These are phyloP conservation scores for Pleurotus citrinopileatus DNA, from an alignment of 768 basidiomycete genomes.

Conservation along the genomic window DNA sequence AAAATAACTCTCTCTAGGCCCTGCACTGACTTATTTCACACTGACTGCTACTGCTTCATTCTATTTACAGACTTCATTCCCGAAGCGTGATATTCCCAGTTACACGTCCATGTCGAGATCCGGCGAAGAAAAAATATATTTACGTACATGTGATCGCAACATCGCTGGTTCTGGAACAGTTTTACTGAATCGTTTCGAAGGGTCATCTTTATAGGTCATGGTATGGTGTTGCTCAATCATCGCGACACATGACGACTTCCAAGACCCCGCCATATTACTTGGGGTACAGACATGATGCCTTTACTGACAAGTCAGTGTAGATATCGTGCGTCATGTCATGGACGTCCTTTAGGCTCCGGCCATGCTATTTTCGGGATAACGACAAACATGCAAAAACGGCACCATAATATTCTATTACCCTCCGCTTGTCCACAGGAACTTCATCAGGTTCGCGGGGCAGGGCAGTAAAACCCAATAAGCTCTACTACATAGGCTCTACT, in stretches of 20 bases:
- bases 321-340: neutral
- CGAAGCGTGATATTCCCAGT: neutral
- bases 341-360: neutral
- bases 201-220: neutral
- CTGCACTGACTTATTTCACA: neutral
- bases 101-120: conserved; percentile 4
- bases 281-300: neutral
- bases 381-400: neutral
- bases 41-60: neutral
- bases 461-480: no score
- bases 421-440: neutral
- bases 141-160: conserved; percentile 11
- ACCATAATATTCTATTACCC: neutral
- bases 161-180: conserved; percentile 4
- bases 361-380: neutral
- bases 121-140: conserved; percentile 5
- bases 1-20: neutral
- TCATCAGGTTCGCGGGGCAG: no score
- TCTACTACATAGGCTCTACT: no score
- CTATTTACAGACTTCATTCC: neutral
- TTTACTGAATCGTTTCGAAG: conserved; percentile 4
- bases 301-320: neutral
- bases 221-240: conserved; percentile 2
- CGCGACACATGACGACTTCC: conserved; percentile 7
- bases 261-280: neutral